Conservation (phyloP, 345 rosid genomes). For the Sisymbrium altissimum region DNA sequence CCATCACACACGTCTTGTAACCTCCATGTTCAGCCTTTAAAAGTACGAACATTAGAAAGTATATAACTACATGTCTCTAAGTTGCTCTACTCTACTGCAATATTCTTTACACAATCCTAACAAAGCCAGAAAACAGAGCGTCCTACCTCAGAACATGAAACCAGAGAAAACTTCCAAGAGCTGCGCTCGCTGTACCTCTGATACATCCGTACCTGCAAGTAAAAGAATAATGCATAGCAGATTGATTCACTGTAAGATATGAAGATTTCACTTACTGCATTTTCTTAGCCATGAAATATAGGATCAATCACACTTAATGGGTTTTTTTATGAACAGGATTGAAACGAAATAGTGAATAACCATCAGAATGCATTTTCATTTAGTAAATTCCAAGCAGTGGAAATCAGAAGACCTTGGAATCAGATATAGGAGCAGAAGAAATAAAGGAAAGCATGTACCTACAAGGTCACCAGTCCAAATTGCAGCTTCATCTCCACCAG, state of each 20-base stretch:
- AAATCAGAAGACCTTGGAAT: conserved; percentile 3
- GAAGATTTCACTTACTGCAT: background rate
- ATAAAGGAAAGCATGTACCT: conserved; percentile 77
- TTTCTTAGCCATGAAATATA: conserved; percentile 13
- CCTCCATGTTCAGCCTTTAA: conserved; percentile 91
- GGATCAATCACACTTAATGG: background rate
- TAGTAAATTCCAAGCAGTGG: background rate
- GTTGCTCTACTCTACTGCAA: background rate
- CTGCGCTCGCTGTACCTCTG: conserved; percentile 81
- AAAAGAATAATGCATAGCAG: conserved; percentile 15
- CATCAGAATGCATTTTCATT: background rate
- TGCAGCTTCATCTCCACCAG: conserved; percentile 99
- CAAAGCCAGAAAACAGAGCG: background rate
- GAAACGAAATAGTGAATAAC: background rate
- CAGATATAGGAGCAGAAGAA: conserved; percentile 18
- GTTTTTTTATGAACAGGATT: background rate
- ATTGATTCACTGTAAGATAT: conserved; percentile 1
- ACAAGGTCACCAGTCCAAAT: conserved; percentile 99
- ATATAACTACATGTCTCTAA: background rate
- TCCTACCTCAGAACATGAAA: conserved; percentile 82
- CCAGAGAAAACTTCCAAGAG: conserved; percentile 60
- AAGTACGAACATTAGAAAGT: conserved; percentile 16
- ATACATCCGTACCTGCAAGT: conserved; percentile 74
- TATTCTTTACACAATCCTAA: background rate
- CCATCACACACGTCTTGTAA: conserved; percentile 91